Percentiles rank a stretch among this genome's conserved stretches.
Conservation (phyloP, 352 stramenopile genomes). For the Pythium inflatum region DNA sequence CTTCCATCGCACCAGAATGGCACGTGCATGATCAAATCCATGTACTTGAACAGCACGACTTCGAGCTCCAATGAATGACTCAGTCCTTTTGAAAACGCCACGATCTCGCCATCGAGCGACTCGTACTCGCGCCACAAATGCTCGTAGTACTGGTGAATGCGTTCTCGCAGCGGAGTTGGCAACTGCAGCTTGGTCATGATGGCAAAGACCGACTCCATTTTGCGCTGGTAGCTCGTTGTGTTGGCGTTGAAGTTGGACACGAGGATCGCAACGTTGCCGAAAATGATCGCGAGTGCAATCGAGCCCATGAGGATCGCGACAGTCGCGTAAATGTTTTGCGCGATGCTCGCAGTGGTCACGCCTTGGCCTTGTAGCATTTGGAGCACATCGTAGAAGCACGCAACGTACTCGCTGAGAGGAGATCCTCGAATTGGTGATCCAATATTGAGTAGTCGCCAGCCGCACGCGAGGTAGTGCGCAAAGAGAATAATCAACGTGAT, state of each 20-base stretch:
- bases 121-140: slow-evolving; percentile 70
- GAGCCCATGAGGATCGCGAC: slow-evolving; percentile 57
- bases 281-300: slow-evolving; percentile 64
- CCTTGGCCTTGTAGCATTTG: slow-evolving; percentile 63
- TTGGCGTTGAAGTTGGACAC: slow-evolving; percentile 68
- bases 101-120: slow-evolving; percentile 57
- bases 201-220: slow-evolving; percentile 70
- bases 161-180: slow-evolving; percentile 46
- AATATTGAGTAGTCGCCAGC: neutral
- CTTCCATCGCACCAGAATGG: slow-evolving; percentile 60
- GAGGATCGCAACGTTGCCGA: slow-evolving; percentile 66
- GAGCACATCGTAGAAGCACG: slow-evolving; percentile 52
- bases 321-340: slow-evolving; percentile 51
- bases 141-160: slow-evolving; percentile 71
- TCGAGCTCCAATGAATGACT: slow-evolving; percentile 61
- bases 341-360: slow-evolving; percentile 29
- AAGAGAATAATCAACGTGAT: slow-evolving; percentile 48
- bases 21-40: slow-evolving; percentile 62
- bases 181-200: slow-evolving; percentile 64
- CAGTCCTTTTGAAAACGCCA: slow-evolving; percentile 52
- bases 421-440: neutral
- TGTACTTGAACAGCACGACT: slow-evolving; percentile 76
- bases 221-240: slow-evolving; percentile 57
- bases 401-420: slow-evolving; percentile 17
- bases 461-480: slow-evolving; percentile 55